phyloP scores from a whole-genome alignment of 352 stramenopile genomes.

The Pythium folliculosum region DNA sequence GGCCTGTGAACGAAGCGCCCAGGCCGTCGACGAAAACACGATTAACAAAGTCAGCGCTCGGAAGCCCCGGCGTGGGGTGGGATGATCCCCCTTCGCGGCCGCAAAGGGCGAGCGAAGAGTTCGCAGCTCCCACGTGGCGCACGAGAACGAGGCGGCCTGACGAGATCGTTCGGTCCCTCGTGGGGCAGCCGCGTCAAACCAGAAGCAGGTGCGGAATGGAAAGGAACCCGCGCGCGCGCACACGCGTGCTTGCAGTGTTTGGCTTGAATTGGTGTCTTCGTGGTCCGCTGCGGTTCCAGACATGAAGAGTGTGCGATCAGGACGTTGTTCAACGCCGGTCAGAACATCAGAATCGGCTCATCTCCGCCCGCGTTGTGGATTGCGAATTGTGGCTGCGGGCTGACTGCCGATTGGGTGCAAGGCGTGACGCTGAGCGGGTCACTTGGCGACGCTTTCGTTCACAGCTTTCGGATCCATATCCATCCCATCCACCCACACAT shows the following conservation, averaged over 20 bases:
- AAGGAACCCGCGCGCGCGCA: neutral
- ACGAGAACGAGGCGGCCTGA: too few species aligned
- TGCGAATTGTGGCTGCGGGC: neutral
- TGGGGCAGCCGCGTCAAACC: neutral
- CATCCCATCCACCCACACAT: too few species aligned
- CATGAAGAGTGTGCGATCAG: too few species aligned
- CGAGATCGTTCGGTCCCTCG: neutral
- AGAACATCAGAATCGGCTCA: constrained; percentile 1
- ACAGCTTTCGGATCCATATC: neutral
- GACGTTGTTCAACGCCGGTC: neutral
- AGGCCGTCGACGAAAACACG: too few species aligned
- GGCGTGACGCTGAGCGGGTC: neutral
- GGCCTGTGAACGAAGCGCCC: too few species aligned
- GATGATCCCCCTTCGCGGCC: too few species aligned
- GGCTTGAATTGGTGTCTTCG: neutral
- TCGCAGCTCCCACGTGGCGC: too few species aligned
- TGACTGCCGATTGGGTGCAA: neutral
- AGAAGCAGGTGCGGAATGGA: neutral
- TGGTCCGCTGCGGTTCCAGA: too few species aligned
- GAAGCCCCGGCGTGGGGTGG: too few species aligned
- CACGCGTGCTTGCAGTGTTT: neutral
- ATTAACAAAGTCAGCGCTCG: too few species aligned
- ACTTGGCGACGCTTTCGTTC: neutral
- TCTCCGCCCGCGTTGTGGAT: neutral
- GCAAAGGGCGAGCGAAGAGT: too few species aligned